Conservation (phyloP, 768 basidiomycete species). For the Cystobasidium tubakii region DNA sequence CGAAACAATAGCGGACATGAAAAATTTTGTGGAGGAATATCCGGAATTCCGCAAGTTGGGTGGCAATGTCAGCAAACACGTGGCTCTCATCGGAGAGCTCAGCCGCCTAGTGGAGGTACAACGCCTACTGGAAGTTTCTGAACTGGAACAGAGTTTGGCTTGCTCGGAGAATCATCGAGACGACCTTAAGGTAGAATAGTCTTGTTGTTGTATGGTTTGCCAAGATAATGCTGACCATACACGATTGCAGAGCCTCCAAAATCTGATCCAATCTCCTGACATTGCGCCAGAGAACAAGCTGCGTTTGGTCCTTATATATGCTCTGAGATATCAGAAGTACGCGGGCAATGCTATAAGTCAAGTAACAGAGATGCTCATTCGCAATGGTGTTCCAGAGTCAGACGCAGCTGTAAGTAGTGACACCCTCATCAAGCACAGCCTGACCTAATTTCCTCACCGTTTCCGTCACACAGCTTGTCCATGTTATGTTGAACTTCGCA, state of each 20-base stretch:
- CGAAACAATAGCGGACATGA: conserved; percentile 94
- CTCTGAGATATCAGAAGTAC: conserved; percentile 87
- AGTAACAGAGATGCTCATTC: conserved; percentile 52
- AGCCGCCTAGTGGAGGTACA: conserved; percentile 81
- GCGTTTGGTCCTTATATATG: conserved; percentile 81
- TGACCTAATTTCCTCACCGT: no score
- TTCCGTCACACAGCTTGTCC: conserved; percentile 65
- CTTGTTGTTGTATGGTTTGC: background rate
- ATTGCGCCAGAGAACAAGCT: conserved; percentile 78
- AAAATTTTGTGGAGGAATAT: conserved; percentile 83
- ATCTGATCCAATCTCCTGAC: conserved; percentile 61
- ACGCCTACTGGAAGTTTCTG: conserved; percentile 79
- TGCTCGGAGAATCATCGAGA: conserved; percentile 72
- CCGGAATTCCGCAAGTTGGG: conserved; percentile 94
- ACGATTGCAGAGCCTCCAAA: conserved; percentile 68
- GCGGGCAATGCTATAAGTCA: conserved; percentile 70
- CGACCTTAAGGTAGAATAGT: conserved; percentile 66
- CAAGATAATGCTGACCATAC: background rate
- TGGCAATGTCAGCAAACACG: conserved; percentile 97
- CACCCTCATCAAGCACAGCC: background rate
- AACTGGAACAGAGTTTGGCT: conserved; percentile 92
- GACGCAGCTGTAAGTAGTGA: conserved; percentile 39
- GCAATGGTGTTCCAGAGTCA: conserved; percentile 49
- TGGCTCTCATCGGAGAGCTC: conserved; percentile 90
- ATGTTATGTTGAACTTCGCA: conserved; percentile 83